Percentiles rank a stretch among this genome's conserved stretches.
phyloP scores from a whole-genome alignment of 345 rosid species.

The Litchi chinensis region DNA sequence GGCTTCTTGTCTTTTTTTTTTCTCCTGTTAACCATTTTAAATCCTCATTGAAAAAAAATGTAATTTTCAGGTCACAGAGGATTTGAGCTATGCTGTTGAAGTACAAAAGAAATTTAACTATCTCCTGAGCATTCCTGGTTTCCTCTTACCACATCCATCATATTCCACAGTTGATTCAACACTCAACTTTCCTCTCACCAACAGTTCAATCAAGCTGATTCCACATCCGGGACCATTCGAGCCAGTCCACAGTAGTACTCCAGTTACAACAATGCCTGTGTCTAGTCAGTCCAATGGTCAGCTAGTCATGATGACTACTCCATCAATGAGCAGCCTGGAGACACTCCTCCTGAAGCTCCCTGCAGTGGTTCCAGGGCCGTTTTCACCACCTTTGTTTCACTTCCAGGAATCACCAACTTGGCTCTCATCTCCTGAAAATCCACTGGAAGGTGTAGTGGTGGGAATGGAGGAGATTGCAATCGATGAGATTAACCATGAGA shows the following conservation, averaged over 20 bases:
- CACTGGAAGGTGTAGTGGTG: not conserved
- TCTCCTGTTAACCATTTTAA: not conserved
- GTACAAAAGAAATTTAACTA: slow-evolving; percentile 7
- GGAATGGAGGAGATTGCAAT: not conserved
- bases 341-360: slow-evolving; percentile 18
- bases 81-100: slow-evolving; percentile 4
- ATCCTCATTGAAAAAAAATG: not conserved
- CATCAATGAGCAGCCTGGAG: slow-evolving; percentile 19
- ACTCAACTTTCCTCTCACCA: not conserved
- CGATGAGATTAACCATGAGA: not conserved
- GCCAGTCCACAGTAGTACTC: not conserved
- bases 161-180: not conserved
- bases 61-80: slow-evolving; percentile 7
- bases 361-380: not conserved
- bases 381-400: slow-evolving; percentile 1
- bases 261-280: not conserved
- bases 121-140: slow-evolving; percentile 15
- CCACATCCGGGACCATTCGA: not conserved
- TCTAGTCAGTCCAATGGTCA: not conserved
- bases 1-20: not conserved
- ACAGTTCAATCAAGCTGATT: not conserved
- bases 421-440: not conserved
- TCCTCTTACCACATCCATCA: slow-evolving; percentile 17
- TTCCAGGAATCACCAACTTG: slow-evolving; percentile 6
- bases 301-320: not conserved